Percentiles rank a stretch among this genome's conserved stretches.
phyloP scores from a whole-genome alignment of 1,139 yeast genomes.

The Sugiyamaella castrensis region DNA sequence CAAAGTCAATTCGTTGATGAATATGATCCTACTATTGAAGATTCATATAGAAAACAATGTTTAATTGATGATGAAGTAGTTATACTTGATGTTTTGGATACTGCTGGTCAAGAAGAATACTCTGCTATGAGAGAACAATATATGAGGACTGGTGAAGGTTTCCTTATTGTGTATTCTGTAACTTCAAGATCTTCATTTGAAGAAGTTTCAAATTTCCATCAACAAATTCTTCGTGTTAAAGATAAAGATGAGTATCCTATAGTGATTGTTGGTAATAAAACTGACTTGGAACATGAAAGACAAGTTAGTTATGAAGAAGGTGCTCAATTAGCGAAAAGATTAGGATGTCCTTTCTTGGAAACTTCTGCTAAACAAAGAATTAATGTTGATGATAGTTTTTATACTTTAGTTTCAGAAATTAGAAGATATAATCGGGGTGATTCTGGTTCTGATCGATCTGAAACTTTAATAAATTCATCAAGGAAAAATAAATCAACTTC shows the following conservation, averaged over 20 bases:
- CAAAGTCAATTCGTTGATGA: constrained; percentile 83
- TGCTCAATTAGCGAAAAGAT: constrained; percentile 62
- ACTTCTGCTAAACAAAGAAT: constrained; percentile 91
- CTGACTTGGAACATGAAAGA: constrained; percentile 73
- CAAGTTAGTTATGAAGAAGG: constrained; percentile 81
- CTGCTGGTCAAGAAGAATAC: constrained; percentile 98
- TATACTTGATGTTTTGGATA: constrained; percentile 88
- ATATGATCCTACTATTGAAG: constrained; percentile 97
- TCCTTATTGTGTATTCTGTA: constrained; percentile 81
- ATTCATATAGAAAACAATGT: constrained; percentile 88
- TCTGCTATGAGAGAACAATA: constrained; percentile 92
- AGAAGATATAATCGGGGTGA: constrained; percentile 41
- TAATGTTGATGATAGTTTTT: constrained; percentile 92
- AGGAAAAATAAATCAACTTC: background rate
- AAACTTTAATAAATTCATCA: background rate
- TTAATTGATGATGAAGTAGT: constrained; percentile 91
- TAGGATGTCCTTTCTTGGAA: constrained; percentile 79
- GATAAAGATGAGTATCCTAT: constrained; percentile 45
- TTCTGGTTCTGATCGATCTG: constrained; percentile 3
- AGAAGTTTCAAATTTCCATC: constrained; percentile 76
- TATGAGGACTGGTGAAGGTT: constrained; percentile 94
- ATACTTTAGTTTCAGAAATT: constrained; percentile 59
- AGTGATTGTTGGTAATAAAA: constrained; percentile 42
- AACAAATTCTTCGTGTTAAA: constrained; percentile 86
- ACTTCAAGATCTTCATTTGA: constrained; percentile 83